A percentile compares a stretch with the other conserved stretches of the same genome.
phyloP scores from a whole-genome alignment of 352 stramenopile species.

The Phytophthora pisi region DNA sequence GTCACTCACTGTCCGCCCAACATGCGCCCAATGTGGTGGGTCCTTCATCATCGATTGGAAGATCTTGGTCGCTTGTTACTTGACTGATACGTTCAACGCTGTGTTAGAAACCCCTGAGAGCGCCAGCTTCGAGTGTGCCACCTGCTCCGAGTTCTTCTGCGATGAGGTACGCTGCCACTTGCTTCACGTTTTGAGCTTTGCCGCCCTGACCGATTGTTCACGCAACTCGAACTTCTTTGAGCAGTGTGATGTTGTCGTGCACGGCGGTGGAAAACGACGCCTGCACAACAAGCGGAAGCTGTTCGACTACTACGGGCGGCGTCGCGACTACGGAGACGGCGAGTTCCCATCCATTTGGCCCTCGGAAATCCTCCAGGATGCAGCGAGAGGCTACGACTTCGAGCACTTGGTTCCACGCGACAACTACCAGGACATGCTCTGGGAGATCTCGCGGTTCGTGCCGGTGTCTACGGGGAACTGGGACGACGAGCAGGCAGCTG shows the following conservation, averaged over 20 bases:
- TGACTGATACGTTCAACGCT: neutral
- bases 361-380: slow-evolving; percentile 87
- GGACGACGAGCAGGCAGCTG: slow-evolving; percentile 19
- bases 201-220: neutral
- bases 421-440: slow-evolving; percentile 72
- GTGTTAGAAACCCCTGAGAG: slow-evolving; percentile 46
- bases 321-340: slow-evolving; percentile 92
- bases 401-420: slow-evolving; percentile 51
- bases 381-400: slow-evolving; percentile 70
- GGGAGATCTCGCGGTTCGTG: slow-evolving; percentile 63
- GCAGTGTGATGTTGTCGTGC: slow-evolving; percentile 85
- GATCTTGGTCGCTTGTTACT: neutral
- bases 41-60: neutral
- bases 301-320: slow-evolving; percentile 92
- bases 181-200: neutral
- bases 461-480: slow-evolving; percentile 51
- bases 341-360: slow-evolving; percentile 91
- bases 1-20: slow-evolving; percentile 65
- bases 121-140: slow-evolving; percentile 85
- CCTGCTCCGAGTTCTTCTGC: slow-evolving; percentile 93
- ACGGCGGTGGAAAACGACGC: slow-evolving; percentile 78
- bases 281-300: slow-evolving; percentile 79
- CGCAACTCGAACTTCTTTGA: neutral
- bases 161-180: slow-evolving; percentile 39
- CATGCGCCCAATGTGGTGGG: slow-evolving; percentile 90